Evolutionary conservation across 2,329 filamentous ascomycete genomes (phyloP), one percentile per base, ranked within the genome.

Genomic region (Cercospora janseana): DNA sequence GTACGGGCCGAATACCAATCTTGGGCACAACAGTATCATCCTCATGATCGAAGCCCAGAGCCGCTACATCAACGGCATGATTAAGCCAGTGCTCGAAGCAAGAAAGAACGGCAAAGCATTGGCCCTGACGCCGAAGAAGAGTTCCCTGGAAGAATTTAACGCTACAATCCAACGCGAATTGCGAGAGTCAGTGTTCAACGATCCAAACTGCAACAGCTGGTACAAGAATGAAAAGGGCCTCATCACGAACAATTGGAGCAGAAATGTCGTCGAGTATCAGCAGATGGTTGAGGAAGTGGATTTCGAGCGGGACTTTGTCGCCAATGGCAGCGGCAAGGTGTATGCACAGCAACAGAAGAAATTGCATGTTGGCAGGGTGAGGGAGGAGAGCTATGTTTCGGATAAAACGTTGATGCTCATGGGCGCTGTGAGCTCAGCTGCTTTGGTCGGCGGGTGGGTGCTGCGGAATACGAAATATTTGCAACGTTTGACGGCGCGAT

Each of bases 11-110:
- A 82, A 80, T 62, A 81, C 77, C 2, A 78, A 76, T 45, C 60
- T 69, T 0, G 79, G 64, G 8, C 63, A 66, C 43, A 80, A 79
- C 54, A 75, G 70, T 46, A 81, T 82, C 57, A 77, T 82, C 55
- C 68, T 81, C n/a, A 82, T 81, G 79, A 80, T 82, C 53, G 79
- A 82, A 60, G 73, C 78, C 2, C 79, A 82, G 57, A 72, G 69
- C 3, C 71, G 75, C 2, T 82, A 81, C 59, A 72, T 82, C 49
- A 77, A 74, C 51, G 69, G 68, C 0, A 56, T 82, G 27, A 72
- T 82, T 38, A 60, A 61, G 0, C 69, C 75, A 5, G 71, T 83
- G 1, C 69, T 80, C 1, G 63, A 68, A 6, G 77, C 77, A 0
- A 66, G 72, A 9, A 56, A 61, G 12, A 52, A 64, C 1, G 72